Base-by-base conservation (phyloP, 768 basidiomycete species). In the Paxillus rubicundulus region DNA sequence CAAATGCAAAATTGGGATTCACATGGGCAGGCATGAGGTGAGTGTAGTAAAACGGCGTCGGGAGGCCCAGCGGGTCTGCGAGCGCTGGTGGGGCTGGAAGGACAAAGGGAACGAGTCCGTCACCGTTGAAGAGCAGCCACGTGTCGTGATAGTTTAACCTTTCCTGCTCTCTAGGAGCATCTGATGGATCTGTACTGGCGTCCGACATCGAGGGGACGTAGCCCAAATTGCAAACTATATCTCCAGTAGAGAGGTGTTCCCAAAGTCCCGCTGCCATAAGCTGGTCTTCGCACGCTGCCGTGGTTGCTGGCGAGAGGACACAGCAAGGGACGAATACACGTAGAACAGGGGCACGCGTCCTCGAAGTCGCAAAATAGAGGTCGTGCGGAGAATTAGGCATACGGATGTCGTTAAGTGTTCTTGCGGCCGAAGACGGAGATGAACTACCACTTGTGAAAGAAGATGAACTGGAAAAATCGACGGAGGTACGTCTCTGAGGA, bases 181-280 rank as follows among this genome's bases (percentile, higher is more conserved):
- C 60, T 1, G 59, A 42, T 34, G 56, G 52, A n/a, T 53, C 58
- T 39, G 63, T 59, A 17, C 62, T 69, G 16, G 66, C 62, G 5
- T 69, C 52, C 10, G 69, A 56, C 0, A 63, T 62, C 0, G 77
- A 71, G 1, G 86, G 87, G 14, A 92, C 74, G 60, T 83, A 90
- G 6, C 90, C 90, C 42, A 92, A 76, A 67, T 92, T 92, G 63
- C 85, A 89, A 18, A 92, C 77, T 34, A 91, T 69, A 59, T 92
- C 90, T 1, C 90, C 90, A 0, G 77, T 77, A 1, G 85, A 88
- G n/a, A 92, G 75, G 61, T 89, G 80, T 6, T 76, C 70, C 88
- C 89, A 91, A 5, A 92, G 76, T 0, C 82, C 86, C 1, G 80
- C 76, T 1, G 77, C 74, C n/a, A 80, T 70, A 5, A 92, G 76